These are phyloP conservation scores for Daldinia loculata DNA, from an alignment of 495 filamentous ascomycete genomes.

Conservation along the genomic window DNA sequence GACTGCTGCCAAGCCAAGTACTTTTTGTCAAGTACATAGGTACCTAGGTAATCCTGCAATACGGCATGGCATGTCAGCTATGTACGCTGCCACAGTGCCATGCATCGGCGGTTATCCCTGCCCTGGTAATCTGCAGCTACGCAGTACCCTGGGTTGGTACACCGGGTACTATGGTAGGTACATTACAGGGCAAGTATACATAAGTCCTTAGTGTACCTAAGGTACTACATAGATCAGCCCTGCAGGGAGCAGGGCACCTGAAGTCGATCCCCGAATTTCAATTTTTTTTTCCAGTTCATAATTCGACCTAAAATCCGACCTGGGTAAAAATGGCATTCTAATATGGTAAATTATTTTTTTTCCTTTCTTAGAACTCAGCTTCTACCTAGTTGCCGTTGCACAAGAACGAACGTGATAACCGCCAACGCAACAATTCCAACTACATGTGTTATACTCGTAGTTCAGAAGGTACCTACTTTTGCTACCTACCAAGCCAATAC, in stretches of 20 bases:
- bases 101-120: conserved; percentile 11
- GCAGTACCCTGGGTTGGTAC: conserved; percentile 3
- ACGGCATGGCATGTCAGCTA: conserved; percentile 23
- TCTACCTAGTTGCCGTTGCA: conserved; percentile 10
- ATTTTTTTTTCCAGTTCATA: conserved; percentile 16
- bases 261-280: conserved; percentile 24
- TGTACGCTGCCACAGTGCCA: conserved; percentile 17
- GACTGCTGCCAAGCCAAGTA: not conserved
- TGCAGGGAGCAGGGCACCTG: conserved; percentile 20
- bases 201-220: conserved; percentile 3
- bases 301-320: conserved; percentile 33
- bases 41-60: not conserved
- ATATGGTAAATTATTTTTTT: conserved; percentile 4
- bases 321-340: conserved; percentile 19
- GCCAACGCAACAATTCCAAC: conserved; percentile 20
- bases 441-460: not conserved
- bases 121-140: conserved; percentile 24
- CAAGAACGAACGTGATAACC: conserved; percentile 14
- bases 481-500: conserved; percentile 18
- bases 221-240: conserved; percentile 33
- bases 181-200: conserved; percentile 10
- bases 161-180: not conserved
- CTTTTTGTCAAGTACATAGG: not conserved
- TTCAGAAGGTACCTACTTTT: not conserved
- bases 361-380: not conserved